Base-by-base conservation (phyloP, 495 filamentous ascomycete genomes). In the Hypoxylon subgilvum region DNA sequence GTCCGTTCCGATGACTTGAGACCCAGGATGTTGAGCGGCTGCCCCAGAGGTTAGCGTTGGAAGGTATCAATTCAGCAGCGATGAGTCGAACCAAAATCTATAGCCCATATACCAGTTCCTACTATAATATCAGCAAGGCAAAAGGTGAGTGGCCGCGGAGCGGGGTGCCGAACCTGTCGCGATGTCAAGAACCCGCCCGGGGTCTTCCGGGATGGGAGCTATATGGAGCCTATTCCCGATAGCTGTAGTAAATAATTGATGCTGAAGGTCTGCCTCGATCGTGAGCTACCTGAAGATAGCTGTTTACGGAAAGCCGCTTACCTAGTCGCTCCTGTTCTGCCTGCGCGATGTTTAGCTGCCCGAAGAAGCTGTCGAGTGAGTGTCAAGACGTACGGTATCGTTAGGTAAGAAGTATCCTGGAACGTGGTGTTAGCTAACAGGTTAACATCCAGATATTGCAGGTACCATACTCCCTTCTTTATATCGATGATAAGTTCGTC, bases 1-100 rank as follows among this genome's bases (percentile, higher is more conserved):
- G 59, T 84, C 81, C 14, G 76, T 76, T 18, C 81, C 80, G 8
- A 82, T 54, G 28, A 79, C 66, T 22, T 73, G 53, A 4, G 74
- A 68, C 13, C 41, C 50, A 16, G 62, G 58, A 61, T 72, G 57
- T 48, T 69, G 54, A 28, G 47, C 43, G 5, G 74, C 71, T 73
- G 19, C 14, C 22, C 2, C 43, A 32, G 25, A 28, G 12, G 39
- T 56, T 48, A 56, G 51, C n/a, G 50, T 55, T 8, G 9, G 0
- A 10, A 7, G 4, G 25, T 10, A 34, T 2, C 5, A 25, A 47
- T 1, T 50, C 1, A 3, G 31, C 35, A 21, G 14, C 12, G 39
- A 18, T 9, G 17, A 9, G 10, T 13, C 69, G 17, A 57, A 70
- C 71, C 70, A 39, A 69, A 76, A 12, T 76, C 74, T 48, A 76